phyloP scores from a whole-genome alignment of 352 stramenopile genomes.

The Phytophthora cactorum region DNA sequence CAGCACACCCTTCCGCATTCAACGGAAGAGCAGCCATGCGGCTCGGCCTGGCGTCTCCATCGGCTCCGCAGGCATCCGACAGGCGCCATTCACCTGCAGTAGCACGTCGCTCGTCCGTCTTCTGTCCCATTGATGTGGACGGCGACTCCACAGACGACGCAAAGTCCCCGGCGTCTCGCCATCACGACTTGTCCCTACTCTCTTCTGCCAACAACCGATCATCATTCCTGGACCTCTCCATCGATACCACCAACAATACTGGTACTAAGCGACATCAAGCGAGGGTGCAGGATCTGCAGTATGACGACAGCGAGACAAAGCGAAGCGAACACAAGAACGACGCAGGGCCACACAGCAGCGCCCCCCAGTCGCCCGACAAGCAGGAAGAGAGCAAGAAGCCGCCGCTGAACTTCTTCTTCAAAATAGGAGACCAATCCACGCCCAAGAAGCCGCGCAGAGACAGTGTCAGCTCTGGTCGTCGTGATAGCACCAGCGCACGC shows the following conservation, averaged over 20 bases:
- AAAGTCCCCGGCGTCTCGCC: constrained; percentile 5
- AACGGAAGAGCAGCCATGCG: constrained; percentile 24
- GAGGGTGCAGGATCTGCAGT: not conserved
- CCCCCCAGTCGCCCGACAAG: not conserved
- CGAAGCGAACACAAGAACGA: constrained; percentile 22
- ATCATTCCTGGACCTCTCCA: constrained; percentile 26
- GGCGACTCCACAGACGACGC: constrained; percentile 29
- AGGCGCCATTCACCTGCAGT: not conserved
- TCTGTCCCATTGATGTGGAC: constrained; percentile 38
- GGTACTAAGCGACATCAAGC: not conserved
- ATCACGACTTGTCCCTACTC: constrained; percentile 2
- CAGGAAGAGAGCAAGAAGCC: not conserved
- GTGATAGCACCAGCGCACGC: constrained; percentile 10
- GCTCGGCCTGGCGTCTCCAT: constrained; percentile 20
- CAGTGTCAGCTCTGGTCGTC: not conserved
- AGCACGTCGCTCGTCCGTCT: constrained; percentile 13
- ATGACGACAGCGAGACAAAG: constrained; percentile 29
- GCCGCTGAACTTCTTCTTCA: constrained; percentile 43
- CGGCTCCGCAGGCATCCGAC: constrained; percentile 6
- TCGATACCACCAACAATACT: constrained; percentile 1
- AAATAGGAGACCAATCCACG: constrained; percentile 5
- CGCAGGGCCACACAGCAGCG: not conserved
- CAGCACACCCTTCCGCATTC: not conserved
- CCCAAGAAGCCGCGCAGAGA: constrained; percentile 4
- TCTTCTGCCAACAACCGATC: constrained; percentile 8